Evolutionary conservation across 179 eudicot species (phyloP), one percentile per base, ranked within the genome.

Genomic region (Spinacia oleracea): DNA sequence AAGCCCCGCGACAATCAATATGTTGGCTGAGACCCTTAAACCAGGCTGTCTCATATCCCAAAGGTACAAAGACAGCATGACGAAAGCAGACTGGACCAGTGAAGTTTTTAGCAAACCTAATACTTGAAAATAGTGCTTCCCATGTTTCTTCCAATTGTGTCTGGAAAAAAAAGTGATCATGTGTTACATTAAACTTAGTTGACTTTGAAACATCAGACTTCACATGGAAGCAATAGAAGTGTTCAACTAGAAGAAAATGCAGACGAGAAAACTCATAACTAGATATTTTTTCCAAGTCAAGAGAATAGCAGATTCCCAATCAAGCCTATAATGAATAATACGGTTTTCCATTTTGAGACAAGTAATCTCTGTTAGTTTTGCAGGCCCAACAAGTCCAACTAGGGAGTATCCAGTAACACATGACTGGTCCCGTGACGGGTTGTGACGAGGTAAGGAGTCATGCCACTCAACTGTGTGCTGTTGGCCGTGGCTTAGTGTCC

Each of bases 101-200:
- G 74, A 91, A 91, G 67, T 89, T 88, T 84, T 96, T 93, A 23
- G 99, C 99, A 84, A 93, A 93, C 77, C 84, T 89, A 34, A 91
- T 70, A 82, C 89, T 83, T 40, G 99, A 93, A 86, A 93, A 96
- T 40, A 96, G 78, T 31, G 96, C 93, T 80, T 80, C 86, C 98
- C 99, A 96, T 75, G 97, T 96, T 87, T 96, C 96, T 77, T 96
- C 98, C 83, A 96, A 82, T 43, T 77, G 92, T 76, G 99, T 86
- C 99, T 96, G 94, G 70, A 69, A 27, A 48, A 50, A 18, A 5
- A 34, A 60, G 32, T 65, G 45, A 75, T 31, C 25, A 53, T 42
- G 18, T 25, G 34, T 9, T 15, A 74, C 18, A 59, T 23, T 16
- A 23, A 12, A 63, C 9, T 35, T 38, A 46, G 59, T 48, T n/a